These are phyloP conservation scores for Pneumocystis oryctolagi DNA, from an alignment of 1,139 yeast species.

Conservation along the genomic window DNA sequence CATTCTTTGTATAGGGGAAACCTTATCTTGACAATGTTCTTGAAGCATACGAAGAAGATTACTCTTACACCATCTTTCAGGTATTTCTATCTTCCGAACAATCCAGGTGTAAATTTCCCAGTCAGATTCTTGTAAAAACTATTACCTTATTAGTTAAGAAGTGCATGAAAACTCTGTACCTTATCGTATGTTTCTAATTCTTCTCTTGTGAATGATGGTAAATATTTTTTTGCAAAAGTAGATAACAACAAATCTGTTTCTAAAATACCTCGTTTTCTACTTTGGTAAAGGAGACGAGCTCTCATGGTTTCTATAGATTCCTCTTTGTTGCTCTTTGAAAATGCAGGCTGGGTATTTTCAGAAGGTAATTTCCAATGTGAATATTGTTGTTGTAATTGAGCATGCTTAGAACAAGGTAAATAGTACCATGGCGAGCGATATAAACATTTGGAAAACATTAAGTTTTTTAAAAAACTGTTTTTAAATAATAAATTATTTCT, in stretches of 20 bases:
- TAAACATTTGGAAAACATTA: not conserved
- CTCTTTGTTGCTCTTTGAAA: constrained; percentile 28
- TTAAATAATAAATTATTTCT: not conserved
- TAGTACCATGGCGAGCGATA: not conserved
- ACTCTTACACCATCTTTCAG: constrained; percentile 65
- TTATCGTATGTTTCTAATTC: constrained; percentile 76
- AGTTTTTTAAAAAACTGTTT: not conserved
- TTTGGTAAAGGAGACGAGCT: constrained; percentile 78
- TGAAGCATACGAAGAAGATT: constrained; percentile 50
- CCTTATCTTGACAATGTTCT: constrained; percentile 56
- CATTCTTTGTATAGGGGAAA: constrained; percentile 65
- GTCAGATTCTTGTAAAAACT: constrained; percentile 74
- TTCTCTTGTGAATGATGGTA: constrained; percentile 42
- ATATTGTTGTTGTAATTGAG: not conserved
- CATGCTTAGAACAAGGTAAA: not conserved
- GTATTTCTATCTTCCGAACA: constrained; percentile 61
- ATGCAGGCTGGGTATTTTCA: constrained; percentile 66
- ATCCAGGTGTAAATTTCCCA: constrained; percentile 99
- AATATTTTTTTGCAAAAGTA: constrained; percentile 65
- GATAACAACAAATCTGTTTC: constrained; percentile 81
- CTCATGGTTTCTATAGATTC: constrained; percentile 66
- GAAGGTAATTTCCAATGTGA: not conserved
- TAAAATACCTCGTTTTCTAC: constrained; percentile 86
- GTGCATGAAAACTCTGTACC: not conserved
- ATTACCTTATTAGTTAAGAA: not conserved